These are phyloP conservation scores for Lizanozyma gosingica DNA, from an alignment of 1,139 yeast species.

Conservation along the genomic window DNA sequence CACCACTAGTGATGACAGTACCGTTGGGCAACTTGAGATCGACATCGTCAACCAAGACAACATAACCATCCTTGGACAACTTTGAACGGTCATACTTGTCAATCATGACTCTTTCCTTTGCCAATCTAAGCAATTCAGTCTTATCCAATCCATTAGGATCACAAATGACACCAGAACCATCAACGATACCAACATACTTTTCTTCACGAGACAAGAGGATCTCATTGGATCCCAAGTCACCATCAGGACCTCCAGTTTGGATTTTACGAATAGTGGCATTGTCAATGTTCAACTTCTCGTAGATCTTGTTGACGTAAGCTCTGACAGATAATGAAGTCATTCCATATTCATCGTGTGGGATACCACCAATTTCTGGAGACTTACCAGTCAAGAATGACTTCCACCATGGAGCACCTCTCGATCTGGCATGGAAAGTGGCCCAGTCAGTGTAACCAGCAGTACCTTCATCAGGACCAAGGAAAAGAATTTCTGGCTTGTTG, in stretches of 20 bases:
- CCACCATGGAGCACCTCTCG: slow-evolving; percentile 98
- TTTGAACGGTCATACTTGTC: slow-evolving; percentile 57
- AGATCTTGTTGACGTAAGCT: slow-evolving; percentile 83
- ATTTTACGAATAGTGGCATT: slow-evolving; percentile 57
- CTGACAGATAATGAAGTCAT: slow-evolving; percentile 96
- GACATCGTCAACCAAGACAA: slow-evolving; percentile 79
- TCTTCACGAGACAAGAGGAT: slow-evolving; percentile 77
- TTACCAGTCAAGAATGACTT: slow-evolving; percentile 97
- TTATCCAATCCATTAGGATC: slow-evolving; percentile 89
- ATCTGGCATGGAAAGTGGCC: slow-evolving; percentile 96
- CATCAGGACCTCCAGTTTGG: slow-evolving; percentile 99
- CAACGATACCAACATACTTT: slow-evolving; percentile 80
- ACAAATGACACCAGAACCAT: slow-evolving; percentile 91
- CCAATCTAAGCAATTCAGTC: slow-evolving; percentile 68
- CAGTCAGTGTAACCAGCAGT: slow-evolving; percentile 93
- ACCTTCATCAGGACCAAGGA: slow-evolving; percentile 98
- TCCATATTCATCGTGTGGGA: slow-evolving; percentile 97
- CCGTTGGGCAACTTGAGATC: slow-evolving; percentile 78
- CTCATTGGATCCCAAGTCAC: slow-evolving; percentile 95
- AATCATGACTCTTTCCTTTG: slow-evolving; percentile 70
- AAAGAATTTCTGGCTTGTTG: slow-evolving; percentile 78
- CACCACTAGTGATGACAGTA: slow-evolving; percentile 66
- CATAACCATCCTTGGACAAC: slow-evolving; percentile 68
- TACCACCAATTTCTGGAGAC: slow-evolving; percentile 87
- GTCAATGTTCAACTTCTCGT: slow-evolving; percentile 59